Conservation (phyloP, 208 protist genomes). For the Wallacemonas rigidus region DNA sequence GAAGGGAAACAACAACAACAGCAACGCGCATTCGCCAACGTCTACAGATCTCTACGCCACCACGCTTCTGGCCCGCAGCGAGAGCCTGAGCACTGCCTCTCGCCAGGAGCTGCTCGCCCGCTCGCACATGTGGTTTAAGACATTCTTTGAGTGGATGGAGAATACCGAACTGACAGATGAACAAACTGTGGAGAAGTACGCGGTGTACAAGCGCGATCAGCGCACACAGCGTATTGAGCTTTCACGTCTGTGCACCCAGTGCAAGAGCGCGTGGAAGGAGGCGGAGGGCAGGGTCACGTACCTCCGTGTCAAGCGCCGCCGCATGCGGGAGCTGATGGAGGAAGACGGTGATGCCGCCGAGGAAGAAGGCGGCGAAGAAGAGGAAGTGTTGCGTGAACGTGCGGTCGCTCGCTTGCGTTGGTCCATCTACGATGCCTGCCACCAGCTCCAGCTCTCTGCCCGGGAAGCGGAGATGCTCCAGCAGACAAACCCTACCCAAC, state of each 20-base stretch:
- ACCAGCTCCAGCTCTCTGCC: constrained; percentile 75
- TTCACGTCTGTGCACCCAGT: constrained; percentile 46
- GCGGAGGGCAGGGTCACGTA: constrained; percentile 68
- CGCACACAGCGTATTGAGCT: constrained; percentile 84
- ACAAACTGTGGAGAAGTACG: constrained; percentile 69
- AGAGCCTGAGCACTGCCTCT: constrained; percentile 32
- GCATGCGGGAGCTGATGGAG: constrained; percentile 72
- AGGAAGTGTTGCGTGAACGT: constrained; percentile 74
- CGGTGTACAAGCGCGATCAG: constrained; percentile 54
- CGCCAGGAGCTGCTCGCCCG: constrained; percentile 67
- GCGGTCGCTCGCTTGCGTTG: constrained; percentile 69
- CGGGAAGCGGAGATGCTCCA: constrained; percentile 83
- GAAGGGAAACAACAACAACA: neutral
- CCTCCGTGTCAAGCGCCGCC: constrained; percentile 61
- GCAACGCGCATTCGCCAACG: neutral
- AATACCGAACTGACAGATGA: constrained; percentile 65
- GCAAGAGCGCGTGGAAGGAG: constrained; percentile 43
- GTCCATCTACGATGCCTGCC: constrained; percentile 78
- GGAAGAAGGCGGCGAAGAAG: constrained; percentile 75
- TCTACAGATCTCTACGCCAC: constrained; percentile 3
- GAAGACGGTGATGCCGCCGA: constrained; percentile 58
- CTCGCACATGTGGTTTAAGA: constrained; percentile 68
- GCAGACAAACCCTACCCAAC: constrained; percentile 55
- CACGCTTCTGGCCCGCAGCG: constrained; percentile 15
- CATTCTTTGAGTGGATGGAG: constrained; percentile 83